Evolutionary conservation across 305 asterid genomes (phyloP).

Genomic region (Fraxinus nigra): DNA sequence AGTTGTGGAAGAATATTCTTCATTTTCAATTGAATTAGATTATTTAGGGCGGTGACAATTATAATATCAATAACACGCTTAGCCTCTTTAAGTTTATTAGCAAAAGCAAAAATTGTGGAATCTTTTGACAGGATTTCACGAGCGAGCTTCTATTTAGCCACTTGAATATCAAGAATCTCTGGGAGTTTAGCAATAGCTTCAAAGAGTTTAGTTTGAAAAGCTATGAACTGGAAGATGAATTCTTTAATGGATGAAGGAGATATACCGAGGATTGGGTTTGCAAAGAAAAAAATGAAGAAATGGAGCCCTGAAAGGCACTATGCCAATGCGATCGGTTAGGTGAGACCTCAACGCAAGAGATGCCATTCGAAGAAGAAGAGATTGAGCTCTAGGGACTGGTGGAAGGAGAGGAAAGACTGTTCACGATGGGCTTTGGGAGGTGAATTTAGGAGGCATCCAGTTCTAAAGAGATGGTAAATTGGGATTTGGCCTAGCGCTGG

Average conservation of each 20-base stretch:
- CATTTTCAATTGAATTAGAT: constrained; percentile 38
- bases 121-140: constrained; percentile 66
- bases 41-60: constrained; percentile 63
- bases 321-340: constrained; percentile 75
- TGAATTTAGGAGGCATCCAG: constrained; percentile 58
- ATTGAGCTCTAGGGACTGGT: constrained; percentile 82
- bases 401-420: constrained; percentile 82
- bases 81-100: constrained; percentile 69
- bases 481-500: constrained; percentile 86
- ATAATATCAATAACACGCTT: constrained; percentile 67
- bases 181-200: constrained; percentile 84
- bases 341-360: constrained; percentile 78
- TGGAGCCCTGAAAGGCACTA: constrained; percentile 64
- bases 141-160: constrained; percentile 61
- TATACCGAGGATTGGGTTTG: constrained; percentile 42
- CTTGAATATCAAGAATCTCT: constrained; percentile 86
- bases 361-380: constrained; percentile 79
- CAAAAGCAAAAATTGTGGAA: constrained; percentile 58
- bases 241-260: constrained; percentile 63
- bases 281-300: constrained; percentile 65
- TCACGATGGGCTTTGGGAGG: constrained; percentile 58
- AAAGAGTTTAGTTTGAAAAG: constrained; percentile 69
- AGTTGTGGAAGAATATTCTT: constrained; percentile 50
- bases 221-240: constrained; percentile 47
- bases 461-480: constrained; percentile 76